Base-by-base conservation (phyloP, 192 early-diverging fungal genomes). In the Jimgerdemannia lactiflua region DNA sequence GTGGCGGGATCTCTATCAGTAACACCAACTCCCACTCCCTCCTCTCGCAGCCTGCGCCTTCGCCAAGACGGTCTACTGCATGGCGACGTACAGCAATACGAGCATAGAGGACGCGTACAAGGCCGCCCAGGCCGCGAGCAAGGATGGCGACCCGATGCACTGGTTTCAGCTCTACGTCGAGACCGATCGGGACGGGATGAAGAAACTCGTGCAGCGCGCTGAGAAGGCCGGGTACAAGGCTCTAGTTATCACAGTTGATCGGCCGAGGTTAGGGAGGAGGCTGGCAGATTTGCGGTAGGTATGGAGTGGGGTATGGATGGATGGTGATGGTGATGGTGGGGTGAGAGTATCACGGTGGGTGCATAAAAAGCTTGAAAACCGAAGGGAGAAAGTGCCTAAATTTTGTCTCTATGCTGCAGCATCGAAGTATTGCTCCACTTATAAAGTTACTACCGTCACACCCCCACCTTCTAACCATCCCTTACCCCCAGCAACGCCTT, bases 111-210 rank as follows among this genome's bases (percentile, higher is more conserved):
- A 89, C 65, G 87, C 90, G 4, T 84, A 85, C 64, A 40, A 42
- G 9, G 82, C 65, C 7, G 72, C 82, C 67, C 65, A 74, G 19
- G 67, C 59, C 69, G 74, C 90, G 42, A 29, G 29, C 29, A 6
- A 84, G 70, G 81, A 81, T 6, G 69, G 77, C 74, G 77, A 73
- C 4, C 64, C 75, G 78, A 63, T 80, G 49, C 78, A 84, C 72
- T 90, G 87, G 90, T 89, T 93, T 83, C 94, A 95, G 74, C 86
- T 95, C 39, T 95, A 95, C 71, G 91, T 94, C 18, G 90, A 94
- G 76, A 80, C 84, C 71, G 83, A 95, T 72, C 85, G 93, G 11
- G 59, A 39, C 7, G 81, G 87, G n/a, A 87, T 93, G 4, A 85
- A 89, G 74, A 76, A 82, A 39, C 74, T 95, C n/a, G 86, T 95